Evolutionary conservation across 805 yeast species (phyloP).

Genomic region (Metschnikowia bowlesiae): DNA sequence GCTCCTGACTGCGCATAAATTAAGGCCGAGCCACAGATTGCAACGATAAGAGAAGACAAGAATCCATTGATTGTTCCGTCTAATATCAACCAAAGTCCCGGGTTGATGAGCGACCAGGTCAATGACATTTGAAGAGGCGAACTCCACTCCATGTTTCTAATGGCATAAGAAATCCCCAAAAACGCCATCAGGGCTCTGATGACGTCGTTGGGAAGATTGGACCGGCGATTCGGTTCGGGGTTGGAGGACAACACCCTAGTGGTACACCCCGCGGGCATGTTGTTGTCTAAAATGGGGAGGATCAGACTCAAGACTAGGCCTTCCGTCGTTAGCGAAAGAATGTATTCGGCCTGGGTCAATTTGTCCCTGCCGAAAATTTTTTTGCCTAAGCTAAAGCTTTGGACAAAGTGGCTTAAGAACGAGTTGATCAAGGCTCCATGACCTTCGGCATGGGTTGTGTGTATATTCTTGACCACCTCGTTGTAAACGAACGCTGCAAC

Average conservation of each 20-base stretch:
- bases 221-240: slow-evolving; percentile 30
- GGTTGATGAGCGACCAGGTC: slow-evolving; percentile 59
- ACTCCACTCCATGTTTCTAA: slow-evolving; percentile 66
- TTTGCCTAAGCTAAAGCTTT: slow-evolving; percentile 20
- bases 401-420: slow-evolving; percentile 24
- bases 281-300: slow-evolving; percentile 42
- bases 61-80: slow-evolving; percentile 58
- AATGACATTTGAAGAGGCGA: slow-evolving; percentile 60
- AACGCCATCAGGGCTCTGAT: slow-evolving; percentile 51
- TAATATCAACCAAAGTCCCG: slow-evolving; percentile 61
- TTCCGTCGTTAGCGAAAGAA: slow-evolving; percentile 31
- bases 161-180: slow-evolving; percentile 67
- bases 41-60: slow-evolving; percentile 32
- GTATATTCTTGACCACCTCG: slow-evolving; percentile 48
- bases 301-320: slow-evolving; percentile 57
- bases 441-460: slow-evolving; percentile 44
- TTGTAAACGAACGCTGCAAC: slow-evolving; percentile 51
- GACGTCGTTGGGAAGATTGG: slow-evolving; percentile 33
- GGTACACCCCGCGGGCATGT: slow-evolving; percentile 27
- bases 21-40: slow-evolving; percentile 27
- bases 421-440: slow-evolving; percentile 41
- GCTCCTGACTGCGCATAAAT: slow-evolving; percentile 28
- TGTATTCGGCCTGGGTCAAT: slow-evolving; percentile 7
- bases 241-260: slow-evolving; percentile 36
- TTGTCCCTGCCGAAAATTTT: neutral